These are phyloP conservation scores for Colletotrichum tanaceti DNA, from an alignment of 2,329 filamentous ascomycete genomes.

Conservation along the genomic window DNA sequence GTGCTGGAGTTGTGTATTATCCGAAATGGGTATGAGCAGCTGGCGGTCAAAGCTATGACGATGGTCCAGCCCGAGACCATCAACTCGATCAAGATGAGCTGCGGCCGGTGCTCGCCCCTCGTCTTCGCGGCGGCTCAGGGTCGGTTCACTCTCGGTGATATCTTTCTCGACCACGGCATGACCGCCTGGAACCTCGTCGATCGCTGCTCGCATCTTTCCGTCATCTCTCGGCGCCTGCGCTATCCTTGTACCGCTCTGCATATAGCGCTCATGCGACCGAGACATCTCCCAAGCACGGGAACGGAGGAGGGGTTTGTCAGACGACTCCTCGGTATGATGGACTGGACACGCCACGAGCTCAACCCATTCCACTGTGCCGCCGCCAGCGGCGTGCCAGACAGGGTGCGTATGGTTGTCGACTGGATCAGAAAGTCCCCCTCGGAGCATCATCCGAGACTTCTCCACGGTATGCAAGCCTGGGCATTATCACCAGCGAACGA, in stretches of 20 bases:
- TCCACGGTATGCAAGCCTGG: not conserved
- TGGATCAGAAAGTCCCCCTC: not conserved
- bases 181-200: not conserved
- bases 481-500: too few relatives aligned
- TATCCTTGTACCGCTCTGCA: constrained; percentile 3
- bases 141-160: not conserved
- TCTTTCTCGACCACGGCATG: constrained; percentile 14
- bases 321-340: not conserved
- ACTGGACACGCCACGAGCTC: constrained; percentile 3
- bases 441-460: not conserved
- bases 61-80: not conserved
- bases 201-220: not conserved
- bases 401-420: not conserved
- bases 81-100: constrained; percentile 9
- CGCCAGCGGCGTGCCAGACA: not conserved
- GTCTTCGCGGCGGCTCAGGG: not conserved
- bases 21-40: not conserved
- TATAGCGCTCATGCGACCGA: not conserved
- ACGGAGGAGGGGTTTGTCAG: not conserved
- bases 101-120: constrained; percentile 17
- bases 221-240: not conserved
- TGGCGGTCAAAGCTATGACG: not conserved
- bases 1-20: constrained; percentile 7
- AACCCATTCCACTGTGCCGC: not conserved
- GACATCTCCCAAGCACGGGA: not conserved